Base-by-base conservation (phyloP, 768 basidiomycete species). In the Boletus pseudo-olivaceus region DNA sequence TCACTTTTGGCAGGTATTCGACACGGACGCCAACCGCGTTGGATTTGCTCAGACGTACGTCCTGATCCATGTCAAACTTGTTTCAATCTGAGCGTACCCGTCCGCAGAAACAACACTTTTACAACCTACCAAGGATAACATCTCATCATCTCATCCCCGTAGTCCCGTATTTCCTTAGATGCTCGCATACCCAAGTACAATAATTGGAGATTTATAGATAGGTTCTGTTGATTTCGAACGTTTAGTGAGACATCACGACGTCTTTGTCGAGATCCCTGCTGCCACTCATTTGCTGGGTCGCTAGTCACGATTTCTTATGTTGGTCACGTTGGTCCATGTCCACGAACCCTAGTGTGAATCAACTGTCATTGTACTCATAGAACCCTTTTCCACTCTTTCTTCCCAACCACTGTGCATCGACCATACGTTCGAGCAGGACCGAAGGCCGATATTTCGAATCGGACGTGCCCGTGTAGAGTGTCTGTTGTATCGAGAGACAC, bases 371-470 rank as follows among this genome's bases (percentile, higher is more conserved):
- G 64, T 97, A 97, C 58, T 95, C 92, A 65, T 97, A 98, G 71
- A 98, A 98, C 17, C 95, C 94, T 69, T 88, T 93, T 5, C 94
- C 93, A 54, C 82, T 91, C 78, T 96, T 96, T 77, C 80, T 87
- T 11, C 96, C 96, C 48, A 89, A 79, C 90, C 91, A 98, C 47
- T 88, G 86, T 19, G 96, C 96, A 66, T 96, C 92, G 5, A 98
- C 96, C 96, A 98, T 98, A 34, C 93, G 81, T 63, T 93, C 90
- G 9, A 98, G 80, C 17, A 98, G 78, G 26, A 94, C 78, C 56
- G 88, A 87, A 0, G 96, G 95, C 7, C 96, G 85, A 72, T 98
- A 98, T 71, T 98, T 98, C 9, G 89, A 90, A 72, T 98, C 96
- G 0, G 89, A 83, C 9, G 93, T 96, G 53, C 93, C 93, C 47